These are phyloP conservation scores for Phoma herbarum DNA, from an alignment of 2,329 filamentous ascomycete genomes.

Conservation along the genomic window DNA sequence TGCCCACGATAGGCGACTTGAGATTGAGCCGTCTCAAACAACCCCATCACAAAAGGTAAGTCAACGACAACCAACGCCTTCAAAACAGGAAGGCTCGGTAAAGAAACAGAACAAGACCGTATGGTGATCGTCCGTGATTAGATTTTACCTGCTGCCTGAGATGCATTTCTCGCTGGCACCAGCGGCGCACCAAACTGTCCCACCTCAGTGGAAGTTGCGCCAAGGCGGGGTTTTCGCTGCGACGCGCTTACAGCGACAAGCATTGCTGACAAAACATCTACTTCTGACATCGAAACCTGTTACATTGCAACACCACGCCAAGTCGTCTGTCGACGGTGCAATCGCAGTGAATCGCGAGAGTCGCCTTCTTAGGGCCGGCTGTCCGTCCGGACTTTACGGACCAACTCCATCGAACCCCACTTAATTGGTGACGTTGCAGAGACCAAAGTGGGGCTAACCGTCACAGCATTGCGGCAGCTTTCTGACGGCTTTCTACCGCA, in stretches of 20 bases:
- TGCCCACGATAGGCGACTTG: too few relatives aligned
- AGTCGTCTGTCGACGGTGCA: not conserved
- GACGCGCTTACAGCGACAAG: not conserved
- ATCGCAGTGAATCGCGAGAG: not conserved
- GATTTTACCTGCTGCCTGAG: too few relatives aligned
- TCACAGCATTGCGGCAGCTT: not conserved
- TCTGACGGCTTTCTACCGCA: not conserved
- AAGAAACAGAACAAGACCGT: too few relatives aligned
- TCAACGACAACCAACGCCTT: too few relatives aligned
- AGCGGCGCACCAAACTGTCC: not conserved
- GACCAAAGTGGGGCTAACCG: not conserved
- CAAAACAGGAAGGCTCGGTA: too few relatives aligned
- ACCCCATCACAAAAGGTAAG: too few relatives aligned
- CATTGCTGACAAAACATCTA: conserved; percentile 1
- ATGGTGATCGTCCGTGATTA: too few relatives aligned
- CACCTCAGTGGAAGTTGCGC: not conserved
- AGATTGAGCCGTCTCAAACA: too few relatives aligned
- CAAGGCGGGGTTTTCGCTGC: not conserved
- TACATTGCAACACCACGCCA: not conserved
- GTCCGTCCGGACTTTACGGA: conserved; percentile 6
- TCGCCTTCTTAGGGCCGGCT: not conserved
- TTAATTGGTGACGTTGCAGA: conserved; percentile 4
- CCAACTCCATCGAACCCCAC: not conserved
- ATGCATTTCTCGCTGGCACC: too few relatives aligned
- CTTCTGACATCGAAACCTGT: not conserved